These are phyloP conservation scores for Panicum miliaceum DNA, from an alignment of 176 grass and related monocot genomes.

Conservation along the genomic window DNA sequence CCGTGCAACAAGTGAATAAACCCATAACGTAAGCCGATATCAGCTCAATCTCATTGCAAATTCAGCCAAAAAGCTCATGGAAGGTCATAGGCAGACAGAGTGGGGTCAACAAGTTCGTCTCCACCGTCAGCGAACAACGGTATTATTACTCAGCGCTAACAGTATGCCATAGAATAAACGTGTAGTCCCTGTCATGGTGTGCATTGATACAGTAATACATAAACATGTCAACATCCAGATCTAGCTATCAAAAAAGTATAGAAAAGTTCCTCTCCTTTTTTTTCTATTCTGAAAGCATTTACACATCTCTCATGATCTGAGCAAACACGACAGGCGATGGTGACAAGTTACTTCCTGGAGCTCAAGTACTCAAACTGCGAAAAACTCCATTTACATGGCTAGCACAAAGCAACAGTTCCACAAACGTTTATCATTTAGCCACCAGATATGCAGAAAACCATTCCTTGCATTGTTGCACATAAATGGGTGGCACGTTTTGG, in stretches of 20 bases:
- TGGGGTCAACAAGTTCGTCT: neutral
- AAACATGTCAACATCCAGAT: constrained; percentile 25
- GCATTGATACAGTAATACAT: constrained; percentile 6
- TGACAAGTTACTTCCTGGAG: neutral
- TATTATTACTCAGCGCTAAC: neutral
- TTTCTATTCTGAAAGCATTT: constrained; percentile 9
- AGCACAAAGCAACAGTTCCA: constrained; percentile 14
- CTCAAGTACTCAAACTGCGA: constrained; percentile 5
- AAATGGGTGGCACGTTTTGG: neutral
- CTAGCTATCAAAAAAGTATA: constrained; percentile 32
- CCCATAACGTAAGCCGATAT: neutral
- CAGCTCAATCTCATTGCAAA: neutral
- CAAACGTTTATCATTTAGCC: constrained; percentile 24
- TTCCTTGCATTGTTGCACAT: neutral
- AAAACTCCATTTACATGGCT: constrained; percentile 25
- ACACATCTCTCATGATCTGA: constrained; percentile 23
- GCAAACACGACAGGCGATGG: constrained; percentile 6
- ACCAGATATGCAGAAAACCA: constrained; percentile 21
- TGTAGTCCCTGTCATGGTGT: neutral
- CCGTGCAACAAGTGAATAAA: neutral
- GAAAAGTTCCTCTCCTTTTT: neutral
- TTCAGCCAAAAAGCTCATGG: neutral
- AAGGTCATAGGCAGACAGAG: neutral
- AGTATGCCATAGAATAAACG: neutral
- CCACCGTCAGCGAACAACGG: neutral